Evolutionary conservation across 1,284 basidiomycete genomes (phyloP), one percentile per base, ranked within the genome.

Genomic region (Flammula alnicola): DNA sequence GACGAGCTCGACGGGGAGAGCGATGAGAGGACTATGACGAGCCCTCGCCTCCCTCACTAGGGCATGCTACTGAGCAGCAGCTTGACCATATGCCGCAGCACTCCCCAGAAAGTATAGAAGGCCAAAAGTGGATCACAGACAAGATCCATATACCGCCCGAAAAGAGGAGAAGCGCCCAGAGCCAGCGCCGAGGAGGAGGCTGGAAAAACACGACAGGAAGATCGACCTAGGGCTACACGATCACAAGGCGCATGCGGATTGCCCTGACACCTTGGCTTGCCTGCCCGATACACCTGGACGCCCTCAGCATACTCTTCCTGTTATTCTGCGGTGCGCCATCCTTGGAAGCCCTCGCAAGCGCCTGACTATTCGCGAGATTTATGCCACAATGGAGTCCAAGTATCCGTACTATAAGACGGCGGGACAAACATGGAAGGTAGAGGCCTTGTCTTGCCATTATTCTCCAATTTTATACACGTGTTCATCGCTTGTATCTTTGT

Each of bases 311-410:
- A 91, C 88, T 5, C 78, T 91, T 36, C 88, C 88, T 29, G 83
- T 91, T 49, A 91, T 91, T 60, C 73, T 91, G 44, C 83, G 88
- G 30, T 91, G 88, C 62, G 86, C 88, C 25, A 91, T 91, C 58
- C 73, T 91, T 44, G 88, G 88, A 30, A 88, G 86, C 63, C 75
- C 81, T 6, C 80, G 81, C 57, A 81, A 83, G 61, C 79, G 86
- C n/a, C 72, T 91, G 22, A 91, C 88, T 12, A 90, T 91, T 58
- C 76, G 88, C 42, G 88, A 90, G 60, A 91, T 91, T 48, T 91
- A 91, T 59, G 84, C 85, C 7, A 84, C 86, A 9, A 91, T 91
- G 86, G 88, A 91, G 70, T 76, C 78, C 32, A 91, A 91, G 67
- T 91, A 91, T 60, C 77, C 79, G 7, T 91, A 88, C 62, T 91